phyloP scores from a whole-genome alignment of 2,329 filamentous ascomycete species.

The Malbranchea cinnamomea region DNA sequence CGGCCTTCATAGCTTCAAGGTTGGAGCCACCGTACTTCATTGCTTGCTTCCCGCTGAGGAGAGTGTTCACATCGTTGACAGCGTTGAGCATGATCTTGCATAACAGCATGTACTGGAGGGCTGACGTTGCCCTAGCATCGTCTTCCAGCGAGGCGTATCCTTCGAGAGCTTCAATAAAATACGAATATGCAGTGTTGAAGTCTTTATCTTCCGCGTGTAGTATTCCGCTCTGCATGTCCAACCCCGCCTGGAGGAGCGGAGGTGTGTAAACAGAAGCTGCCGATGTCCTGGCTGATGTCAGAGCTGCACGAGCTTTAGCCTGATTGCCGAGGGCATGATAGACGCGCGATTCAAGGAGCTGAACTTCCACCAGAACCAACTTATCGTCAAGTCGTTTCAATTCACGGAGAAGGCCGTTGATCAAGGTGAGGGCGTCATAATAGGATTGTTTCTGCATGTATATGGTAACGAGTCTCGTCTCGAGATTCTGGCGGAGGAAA shows the following conservation, averaged over 20 bases:
- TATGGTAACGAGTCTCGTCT: slow-evolving; percentile 82
- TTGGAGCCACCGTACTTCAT: slow-evolving; percentile 91
- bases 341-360: slow-evolving; percentile 88
- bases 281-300: slow-evolving; percentile 86
- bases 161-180: slow-evolving; percentile 98
- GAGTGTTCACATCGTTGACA: slow-evolving; percentile 84
- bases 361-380: slow-evolving; percentile 91
- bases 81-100: slow-evolving; percentile 99
- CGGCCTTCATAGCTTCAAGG: slow-evolving; percentile 97
- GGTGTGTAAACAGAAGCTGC: slow-evolving; percentile 96
- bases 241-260: slow-evolving; percentile 80
- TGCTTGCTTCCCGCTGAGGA: slow-evolving; percentile 92
- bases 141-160: slow-evolving; percentile 93
- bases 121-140: slow-evolving; percentile 75
- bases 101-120: slow-evolving; percentile 96
- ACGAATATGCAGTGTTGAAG: slow-evolving; percentile 97
- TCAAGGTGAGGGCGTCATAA: slow-evolving; percentile 90
- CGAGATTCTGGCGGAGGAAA: slow-evolving; percentile 94
- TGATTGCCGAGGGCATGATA: slow-evolving; percentile 97
- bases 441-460: slow-evolving; percentile 97
- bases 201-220: slow-evolving; percentile 96
- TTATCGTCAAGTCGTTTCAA: slow-evolving; percentile 98
- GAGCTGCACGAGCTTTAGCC: slow-evolving; percentile 82
- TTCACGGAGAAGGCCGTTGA: slow-evolving; percentile 91
- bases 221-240: slow-evolving; percentile 99